Evolutionary conservation across 495 filamentous ascomycete genomes (phyloP).

Genomic region (Barbatosphaeria neglecta): DNA sequence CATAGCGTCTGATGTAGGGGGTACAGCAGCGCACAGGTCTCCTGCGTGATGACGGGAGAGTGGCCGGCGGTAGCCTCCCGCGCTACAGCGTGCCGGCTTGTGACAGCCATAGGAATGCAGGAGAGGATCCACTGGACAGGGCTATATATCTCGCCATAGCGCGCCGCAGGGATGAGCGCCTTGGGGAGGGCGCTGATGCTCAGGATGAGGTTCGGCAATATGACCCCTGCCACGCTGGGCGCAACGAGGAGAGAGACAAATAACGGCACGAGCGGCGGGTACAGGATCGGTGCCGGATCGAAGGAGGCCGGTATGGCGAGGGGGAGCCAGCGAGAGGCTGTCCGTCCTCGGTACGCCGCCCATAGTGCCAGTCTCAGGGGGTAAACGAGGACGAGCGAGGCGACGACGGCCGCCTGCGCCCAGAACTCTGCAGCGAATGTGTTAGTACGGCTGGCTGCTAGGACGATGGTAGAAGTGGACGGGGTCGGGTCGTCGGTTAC

Average conservation of each 20-base stretch:
- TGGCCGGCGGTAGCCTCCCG: neutral
- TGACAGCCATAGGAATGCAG: constrained; percentile 43
- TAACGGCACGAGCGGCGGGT: constrained; percentile 66
- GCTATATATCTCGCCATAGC: constrained; percentile 42
- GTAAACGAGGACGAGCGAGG: constrained; percentile 25
- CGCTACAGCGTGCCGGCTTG: neutral
- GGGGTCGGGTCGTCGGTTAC: constrained; percentile 18
- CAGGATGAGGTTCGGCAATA: constrained; percentile 73
- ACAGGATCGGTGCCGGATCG: constrained; percentile 84
- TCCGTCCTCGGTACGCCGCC: constrained; percentile 26
- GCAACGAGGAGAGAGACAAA: constrained; percentile 70
- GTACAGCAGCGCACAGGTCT: constrained; percentile 59
- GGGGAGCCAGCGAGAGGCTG: constrained; percentile 22
- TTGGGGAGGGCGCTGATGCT: constrained; percentile 67
- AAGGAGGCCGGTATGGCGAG: constrained; percentile 57
- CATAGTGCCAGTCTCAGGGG: constrained; percentile 33
- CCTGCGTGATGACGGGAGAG: constrained; percentile 29
- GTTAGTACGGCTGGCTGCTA: constrained; percentile 4
- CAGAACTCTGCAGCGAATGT: constrained; percentile 16
- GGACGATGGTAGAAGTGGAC: neutral
- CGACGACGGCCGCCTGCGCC: constrained; percentile 7
- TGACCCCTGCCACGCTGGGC: constrained; percentile 35
- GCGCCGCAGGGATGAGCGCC: constrained; percentile 52
- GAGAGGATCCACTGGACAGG: constrained; percentile 63
- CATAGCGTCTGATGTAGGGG: constrained; percentile 80